phyloP scores from a whole-genome alignment of 352 stramenopile genomes.

The Phytopythium litorale region DNA sequence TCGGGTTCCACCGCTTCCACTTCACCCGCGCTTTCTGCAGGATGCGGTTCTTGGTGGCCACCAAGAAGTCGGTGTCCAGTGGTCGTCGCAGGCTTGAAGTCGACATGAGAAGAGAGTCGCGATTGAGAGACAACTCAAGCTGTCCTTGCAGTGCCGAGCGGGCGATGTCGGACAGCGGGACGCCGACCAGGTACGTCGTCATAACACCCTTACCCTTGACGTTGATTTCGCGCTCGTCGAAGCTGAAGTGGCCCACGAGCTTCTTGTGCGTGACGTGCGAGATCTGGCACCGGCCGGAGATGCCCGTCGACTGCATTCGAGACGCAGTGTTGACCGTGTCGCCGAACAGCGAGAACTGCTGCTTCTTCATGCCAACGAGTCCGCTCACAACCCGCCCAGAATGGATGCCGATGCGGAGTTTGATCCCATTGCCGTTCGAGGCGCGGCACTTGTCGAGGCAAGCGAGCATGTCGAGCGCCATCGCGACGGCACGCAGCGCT shows the following conservation, averaged over 20 bases:
- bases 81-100: slow-evolving; percentile 28
- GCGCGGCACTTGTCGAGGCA: slow-evolving; percentile 65
- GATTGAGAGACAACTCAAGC: slow-evolving; percentile 63
- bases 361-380: slow-evolving; percentile 90
- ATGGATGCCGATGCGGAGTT: slow-evolving; percentile 90
- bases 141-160: slow-evolving; percentile 54
- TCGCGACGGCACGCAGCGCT: slow-evolving; percentile 65
- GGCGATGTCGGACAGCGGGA: slow-evolving; percentile 61
- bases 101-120: slow-evolving; percentile 57
- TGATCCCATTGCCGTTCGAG: slow-evolving; percentile 80
- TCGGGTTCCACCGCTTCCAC: slow-evolving; percentile 57
- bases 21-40: slow-evolving; percentile 44
- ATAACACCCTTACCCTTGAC: slow-evolving; percentile 86
- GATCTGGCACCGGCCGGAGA: slow-evolving; percentile 75
- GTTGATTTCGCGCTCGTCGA: slow-evolving; percentile 77
- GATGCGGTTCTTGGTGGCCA: slow-evolving; percentile 42
- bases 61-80: slow-evolving; percentile 54
- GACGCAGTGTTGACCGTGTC: slow-evolving; percentile 91
- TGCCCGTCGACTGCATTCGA: slow-evolving; percentile 88
- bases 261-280: slow-evolving; percentile 85
- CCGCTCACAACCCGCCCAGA: slow-evolving; percentile 86
- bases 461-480: slow-evolving; percentile 76
- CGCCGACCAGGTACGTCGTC: slow-evolving; percentile 79
- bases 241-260: slow-evolving; percentile 64
- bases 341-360: slow-evolving; percentile 92